Evolutionary conservation across 495 filamentous ascomycete species (phyloP).

Genomic region (Cercophora newfieldiana): DNA sequence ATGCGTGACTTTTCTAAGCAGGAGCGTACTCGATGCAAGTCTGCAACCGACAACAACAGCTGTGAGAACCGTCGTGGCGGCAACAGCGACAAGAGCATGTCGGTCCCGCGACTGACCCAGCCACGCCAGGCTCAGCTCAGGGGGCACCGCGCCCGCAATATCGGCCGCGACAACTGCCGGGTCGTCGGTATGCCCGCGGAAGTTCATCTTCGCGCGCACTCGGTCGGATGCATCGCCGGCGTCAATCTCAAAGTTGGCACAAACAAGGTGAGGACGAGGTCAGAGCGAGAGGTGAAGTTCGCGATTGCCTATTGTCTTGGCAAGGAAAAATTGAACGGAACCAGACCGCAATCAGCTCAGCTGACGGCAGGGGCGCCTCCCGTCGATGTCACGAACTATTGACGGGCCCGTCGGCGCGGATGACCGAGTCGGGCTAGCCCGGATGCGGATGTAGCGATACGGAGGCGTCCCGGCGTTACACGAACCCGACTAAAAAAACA

Average conservation of each 20-base stretch:
- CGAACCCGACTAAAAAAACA: neutral
- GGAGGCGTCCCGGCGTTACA: neutral
- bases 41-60: neutral
- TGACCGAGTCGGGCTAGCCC: neutral
- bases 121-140: constrained; percentile 36
- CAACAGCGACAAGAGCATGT: constrained; percentile 41
- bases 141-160: constrained; percentile 31
- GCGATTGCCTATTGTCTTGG: neutral
- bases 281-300: neutral
- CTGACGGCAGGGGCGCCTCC: neutral
- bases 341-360: neutral
- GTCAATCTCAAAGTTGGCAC: too few relatives aligned
- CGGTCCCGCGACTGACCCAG: constrained; percentile 43
- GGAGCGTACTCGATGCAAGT: neutral
- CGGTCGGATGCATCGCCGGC: neutral
- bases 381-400: too few relatives aligned
- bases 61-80: constrained; percentile 32
- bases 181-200: neutral
- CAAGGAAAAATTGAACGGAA: neutral
- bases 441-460: neutral
- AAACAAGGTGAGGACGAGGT: too few relatives aligned
- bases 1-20: neutral
- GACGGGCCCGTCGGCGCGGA: neutral
- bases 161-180: constrained; percentile 16
- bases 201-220: neutral